These are phyloP conservation scores for Penicillium canescens DNA, from an alignment of 495 filamentous ascomycete genomes.

Conservation along the genomic window DNA sequence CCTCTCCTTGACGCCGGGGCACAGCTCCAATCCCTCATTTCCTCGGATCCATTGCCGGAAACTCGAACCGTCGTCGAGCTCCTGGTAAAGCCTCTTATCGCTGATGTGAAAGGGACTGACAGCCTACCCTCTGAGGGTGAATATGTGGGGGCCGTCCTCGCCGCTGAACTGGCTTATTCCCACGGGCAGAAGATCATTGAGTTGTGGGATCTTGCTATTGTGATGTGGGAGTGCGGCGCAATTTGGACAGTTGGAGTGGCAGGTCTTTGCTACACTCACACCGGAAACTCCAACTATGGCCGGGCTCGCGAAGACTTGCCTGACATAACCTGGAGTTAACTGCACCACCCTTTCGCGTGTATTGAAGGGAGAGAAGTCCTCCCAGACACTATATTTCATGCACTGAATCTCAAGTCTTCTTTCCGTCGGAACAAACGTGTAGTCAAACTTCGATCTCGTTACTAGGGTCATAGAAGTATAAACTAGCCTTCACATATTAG, in stretches of 20 bases:
- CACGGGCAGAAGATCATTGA: slow-evolving; percentile 13
- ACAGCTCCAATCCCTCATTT: slow-evolving; percentile 2
- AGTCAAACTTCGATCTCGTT: no score
- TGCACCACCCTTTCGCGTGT: no score
- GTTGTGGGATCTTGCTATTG: slow-evolving; percentile 13
- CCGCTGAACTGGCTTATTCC: slow-evolving; percentile 11
- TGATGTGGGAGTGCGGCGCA: slow-evolving; percentile 15
- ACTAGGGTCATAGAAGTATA: no score
- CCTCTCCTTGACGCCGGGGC: slow-evolving; percentile 5
- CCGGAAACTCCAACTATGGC: slow-evolving; percentile 10
- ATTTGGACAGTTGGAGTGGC: slow-evolving; percentile 14
- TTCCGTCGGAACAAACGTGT: no score
- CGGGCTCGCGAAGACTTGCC: slow-evolving; percentile 12
- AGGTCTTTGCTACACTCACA: slow-evolving; percentile 13
- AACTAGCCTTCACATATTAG: no score
- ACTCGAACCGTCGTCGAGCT: slow-evolving; percentile 10
- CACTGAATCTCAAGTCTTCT: no score
- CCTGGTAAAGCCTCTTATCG: slow-evolving; percentile 11
- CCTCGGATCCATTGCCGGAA: not conserved
- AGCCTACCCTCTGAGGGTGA: slow-evolving; percentile 9
- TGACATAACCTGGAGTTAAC: no score
- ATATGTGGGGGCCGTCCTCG: slow-evolving; percentile 8
- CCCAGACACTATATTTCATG: no score
- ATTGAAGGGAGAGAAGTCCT: no score
- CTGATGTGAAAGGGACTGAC: slow-evolving; percentile 10